Conservation (phyloP, 2,329 filamentous ascomycete genomes). For the Trichoderma sp. region DNA sequence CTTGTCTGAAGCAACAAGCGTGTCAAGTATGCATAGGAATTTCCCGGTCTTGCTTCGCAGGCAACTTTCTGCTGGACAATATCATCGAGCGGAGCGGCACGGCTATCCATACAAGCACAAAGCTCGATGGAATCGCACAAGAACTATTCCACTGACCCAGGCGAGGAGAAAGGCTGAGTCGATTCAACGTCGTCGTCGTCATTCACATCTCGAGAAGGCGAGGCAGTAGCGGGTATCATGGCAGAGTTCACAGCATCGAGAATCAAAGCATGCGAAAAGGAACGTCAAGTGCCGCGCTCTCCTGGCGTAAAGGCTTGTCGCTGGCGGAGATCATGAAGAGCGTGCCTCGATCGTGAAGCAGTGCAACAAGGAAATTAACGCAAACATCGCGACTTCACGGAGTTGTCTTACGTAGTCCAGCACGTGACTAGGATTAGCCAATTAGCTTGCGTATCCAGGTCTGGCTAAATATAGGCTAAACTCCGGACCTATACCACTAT, state of each 20-base stretch:
- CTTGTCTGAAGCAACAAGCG: neutral
- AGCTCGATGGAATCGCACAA: neutral
- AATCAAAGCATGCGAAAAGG: neutral
- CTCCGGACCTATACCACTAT: neutral
- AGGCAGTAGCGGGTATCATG: neutral
- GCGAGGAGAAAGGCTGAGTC: slow-evolving; percentile 1
- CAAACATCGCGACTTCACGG: neutral
- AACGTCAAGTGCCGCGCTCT: neutral
- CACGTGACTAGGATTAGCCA: neutral
- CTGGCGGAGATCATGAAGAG: neutral
- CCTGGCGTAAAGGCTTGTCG: neutral
- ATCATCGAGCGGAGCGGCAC: neutral
- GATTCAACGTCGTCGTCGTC: neutral
- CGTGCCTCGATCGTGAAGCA: neutral
- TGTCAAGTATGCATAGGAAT: slow-evolving; percentile 1
- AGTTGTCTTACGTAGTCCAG: neutral
- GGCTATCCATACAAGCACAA: neutral
- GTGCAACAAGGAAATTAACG: neutral
- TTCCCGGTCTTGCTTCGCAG: slow-evolving; percentile 4
- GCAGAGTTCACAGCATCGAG: neutral
- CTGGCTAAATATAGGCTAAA: neutral
- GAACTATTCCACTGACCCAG: slow-evolving; percentile 4
- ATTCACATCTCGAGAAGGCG: neutral
- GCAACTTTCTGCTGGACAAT: neutral
- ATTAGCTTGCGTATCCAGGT: neutral